Evolutionary conservation across 345 rosid species (phyloP).

Genomic region (Mercurialis annua): DNA sequence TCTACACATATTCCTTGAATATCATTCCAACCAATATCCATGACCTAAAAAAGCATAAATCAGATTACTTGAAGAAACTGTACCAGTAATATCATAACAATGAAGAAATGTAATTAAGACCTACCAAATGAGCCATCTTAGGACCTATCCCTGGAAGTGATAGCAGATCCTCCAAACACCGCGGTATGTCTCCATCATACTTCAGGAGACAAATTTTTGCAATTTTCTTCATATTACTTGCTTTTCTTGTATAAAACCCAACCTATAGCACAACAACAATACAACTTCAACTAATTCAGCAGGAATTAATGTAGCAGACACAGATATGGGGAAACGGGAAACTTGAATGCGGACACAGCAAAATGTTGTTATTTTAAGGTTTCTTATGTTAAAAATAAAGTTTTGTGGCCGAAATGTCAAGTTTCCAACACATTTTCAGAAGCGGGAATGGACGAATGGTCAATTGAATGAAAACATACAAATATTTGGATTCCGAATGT

Average conservation of each 20-base stretch:
- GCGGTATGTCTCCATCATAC: slow-evolving; percentile 85
- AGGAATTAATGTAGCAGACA: background rate
- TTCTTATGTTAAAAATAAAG: no score
- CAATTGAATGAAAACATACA: no score
- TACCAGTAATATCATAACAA: background rate
- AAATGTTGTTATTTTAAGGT: no score
- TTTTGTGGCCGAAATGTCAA: no score
- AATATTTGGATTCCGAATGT: slow-evolving; percentile 4
- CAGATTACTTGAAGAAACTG: slow-evolving; percentile 2
- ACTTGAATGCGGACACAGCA: no score
- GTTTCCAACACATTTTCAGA: no score
- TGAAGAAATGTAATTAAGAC: slow-evolving; percentile 10
- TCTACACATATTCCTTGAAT: slow-evolving; percentile 95
- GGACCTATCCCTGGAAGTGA: slow-evolving; percentile 96
- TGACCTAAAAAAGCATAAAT: slow-evolving; percentile 52
- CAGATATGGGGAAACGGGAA: no score
- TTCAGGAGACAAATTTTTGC: slow-evolving; percentile 71
- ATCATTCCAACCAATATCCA: slow-evolving; percentile 84
- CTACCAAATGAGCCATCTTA: slow-evolving; percentile 63
- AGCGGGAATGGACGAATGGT: no score
- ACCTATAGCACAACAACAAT: slow-evolving; percentile 41
- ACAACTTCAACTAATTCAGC: background rate
- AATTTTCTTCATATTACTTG: slow-evolving; percentile 82
- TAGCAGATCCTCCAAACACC: slow-evolving; percentile 77
- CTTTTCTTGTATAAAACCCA: slow-evolving; percentile 92